Evolutionary conservation across 2,329 filamentous ascomycete genomes (phyloP), one percentile per base, ranked within the genome.

Genomic region (Talaromyces albobiverticillius): DNA sequence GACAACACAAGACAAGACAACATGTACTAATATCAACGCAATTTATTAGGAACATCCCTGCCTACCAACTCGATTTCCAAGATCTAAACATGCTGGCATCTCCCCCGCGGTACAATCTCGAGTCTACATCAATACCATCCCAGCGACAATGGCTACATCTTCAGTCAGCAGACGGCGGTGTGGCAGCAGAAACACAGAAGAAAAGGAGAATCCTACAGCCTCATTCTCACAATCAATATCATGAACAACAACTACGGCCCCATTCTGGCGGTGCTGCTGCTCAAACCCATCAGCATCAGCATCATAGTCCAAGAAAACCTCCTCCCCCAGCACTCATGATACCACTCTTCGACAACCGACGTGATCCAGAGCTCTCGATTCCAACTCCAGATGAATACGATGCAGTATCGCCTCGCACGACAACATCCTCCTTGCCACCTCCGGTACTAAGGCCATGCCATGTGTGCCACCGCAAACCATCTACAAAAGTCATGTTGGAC

Each of bases 381-480:
- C 11, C 68, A 62, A 6, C 64, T 66, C 8, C 34, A 13, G 42
- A 51, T 10, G 53, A 45, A 29, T 26, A 52, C 1, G 48, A 55
- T 4, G 32, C 36, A 60, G 59, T 46, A 57, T 68, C 50, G 62
- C 67, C 10, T 14, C 61, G 14, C 45, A 63, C 22, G 62, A 58
- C 64, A 55, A 54, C 64, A 26, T 51, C 58, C 25, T 20, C 40
- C 25, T 47, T 57, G 49, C 54, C 67, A 18, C 57, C 64, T 5
- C 62, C 65, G 2, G 62, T 63, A 3, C 63, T 75, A 8, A 64
- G 69, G 10, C 69, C 72, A 5, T 75, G 71, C 23, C 71, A 75
- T 50, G 71, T 75, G 53, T 75, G 72, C 48, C 68, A 75, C 53
- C 65, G 72, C 43, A 67, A 66, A 43, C 71, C 72, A 9, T 72